Evolutionary conservation across 2,329 filamentous ascomycete species (phyloP).

Genomic region (Teratosphaeriaceae sp.): DNA sequence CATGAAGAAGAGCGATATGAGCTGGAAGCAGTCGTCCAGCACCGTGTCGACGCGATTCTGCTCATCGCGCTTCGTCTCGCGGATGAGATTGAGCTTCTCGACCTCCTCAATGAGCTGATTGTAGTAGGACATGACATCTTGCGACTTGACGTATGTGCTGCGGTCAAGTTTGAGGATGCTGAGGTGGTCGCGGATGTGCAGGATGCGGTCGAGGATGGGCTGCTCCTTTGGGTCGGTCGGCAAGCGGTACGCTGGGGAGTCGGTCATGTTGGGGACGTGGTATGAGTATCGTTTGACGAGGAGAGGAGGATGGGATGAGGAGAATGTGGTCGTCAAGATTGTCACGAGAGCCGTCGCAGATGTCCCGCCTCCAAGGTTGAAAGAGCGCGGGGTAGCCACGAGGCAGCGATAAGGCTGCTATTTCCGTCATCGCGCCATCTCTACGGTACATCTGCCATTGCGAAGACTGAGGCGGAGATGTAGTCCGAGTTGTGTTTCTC

Average conservation of each 20-base stretch:
- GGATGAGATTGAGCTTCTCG: conserved; percentile 52
- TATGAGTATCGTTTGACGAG: too few relatives aligned
- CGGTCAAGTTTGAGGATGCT: conserved; percentile 58
- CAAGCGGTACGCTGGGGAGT: conserved; percentile 53
- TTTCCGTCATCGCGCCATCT: too few relatives aligned
- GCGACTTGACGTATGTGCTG: conserved; percentile 59
- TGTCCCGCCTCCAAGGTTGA: too few relatives aligned
- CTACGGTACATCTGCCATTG: too few relatives aligned
- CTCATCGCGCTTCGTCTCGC: conserved; percentile 49
- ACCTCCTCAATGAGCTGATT: conserved; percentile 56
- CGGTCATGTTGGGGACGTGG: conserved; percentile 46
- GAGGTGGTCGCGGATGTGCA: conserved; percentile 52
- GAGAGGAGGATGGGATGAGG: too few relatives aligned
- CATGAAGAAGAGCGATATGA: conserved; percentile 92
- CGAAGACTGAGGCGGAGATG: too few relatives aligned
- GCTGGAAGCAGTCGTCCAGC: conserved; percentile 61
- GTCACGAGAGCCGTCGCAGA: too few relatives aligned
- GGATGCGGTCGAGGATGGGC: conserved; percentile 56
- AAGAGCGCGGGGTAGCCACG: too few relatives aligned
- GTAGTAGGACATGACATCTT: conserved; percentile 57
- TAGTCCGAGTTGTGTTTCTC: too few relatives aligned
- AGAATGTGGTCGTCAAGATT: background rate
- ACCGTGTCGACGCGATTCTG: conserved; percentile 61
- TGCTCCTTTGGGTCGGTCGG: conserved; percentile 59
- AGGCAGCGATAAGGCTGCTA: too few relatives aligned